Evolutionary conservation across 352 stramenopile genomes (phyloP), one percentile per base, ranked within the genome.

Genomic region (Globisporangium emineosum): DNA sequence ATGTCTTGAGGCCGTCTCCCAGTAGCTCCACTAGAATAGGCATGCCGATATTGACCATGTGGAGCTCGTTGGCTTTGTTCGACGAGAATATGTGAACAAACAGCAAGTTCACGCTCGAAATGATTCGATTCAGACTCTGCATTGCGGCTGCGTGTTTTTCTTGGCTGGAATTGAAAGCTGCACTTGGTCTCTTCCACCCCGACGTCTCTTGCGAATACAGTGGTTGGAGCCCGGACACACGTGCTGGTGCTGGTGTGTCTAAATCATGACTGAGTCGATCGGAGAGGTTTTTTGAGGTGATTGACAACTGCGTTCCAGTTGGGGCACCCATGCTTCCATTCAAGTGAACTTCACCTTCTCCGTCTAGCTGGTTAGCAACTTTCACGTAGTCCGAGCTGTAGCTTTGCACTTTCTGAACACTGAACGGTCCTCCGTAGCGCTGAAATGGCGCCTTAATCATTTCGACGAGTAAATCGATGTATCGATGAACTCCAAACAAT

Each of bases 1-100:
- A 88, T 4, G 83, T 86, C 55, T 89, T 76, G 47, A 91, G 90
- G 4, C 81, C 79, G 56, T 91, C 87, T 3, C 83, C 83, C 9
- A 91, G 74, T 35, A 91, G 64, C 52, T 90, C 75, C 77, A 91
- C 88, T 17, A 91, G 53, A 9, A 76, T 76, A 33, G 83, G 80
- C 76, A 91, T 81, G 10, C 71, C 80, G n/a, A 70, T 58, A 49
- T 85, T 77, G 1, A 88, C 76, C 64, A 81, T 75, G 29, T 83
- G 75, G 0, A 89, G 67, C 57, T 91, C 83, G 58, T 83, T 89
- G 17, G 68, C 66, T 5, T 79, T 67, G 42, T 89, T 87, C 12
- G 66, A 70, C 62, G 70, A 81, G 42, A 86, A 90, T 35, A 89
- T 83, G 49, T 86, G 79, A 32, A 88, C 78, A 5, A 91, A 56